These are phyloP conservation scores for Talaromyces piceae DNA, from an alignment of 2,329 filamentous ascomycete genomes.

Conservation along the genomic window DNA sequence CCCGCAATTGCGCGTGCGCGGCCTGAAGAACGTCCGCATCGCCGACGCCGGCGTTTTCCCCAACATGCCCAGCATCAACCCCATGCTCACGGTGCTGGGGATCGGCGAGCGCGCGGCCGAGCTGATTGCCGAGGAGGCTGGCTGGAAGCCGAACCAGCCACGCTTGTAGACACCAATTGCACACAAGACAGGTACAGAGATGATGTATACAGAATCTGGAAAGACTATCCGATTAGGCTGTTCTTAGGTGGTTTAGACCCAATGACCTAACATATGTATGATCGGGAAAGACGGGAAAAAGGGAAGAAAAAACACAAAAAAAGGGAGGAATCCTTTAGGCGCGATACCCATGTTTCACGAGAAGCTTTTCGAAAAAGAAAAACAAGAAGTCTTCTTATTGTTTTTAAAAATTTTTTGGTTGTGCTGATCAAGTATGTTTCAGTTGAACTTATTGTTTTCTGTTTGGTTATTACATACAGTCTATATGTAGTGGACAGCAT, in stretches of 20 bases:
- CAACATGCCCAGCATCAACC: conserved; percentile 78
- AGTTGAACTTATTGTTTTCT: too few relatives aligned
- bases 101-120: conserved; percentile 80
- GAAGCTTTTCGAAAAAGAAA: background rate
- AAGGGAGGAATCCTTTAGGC: too few relatives aligned
- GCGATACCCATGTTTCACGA: conserved; percentile 4
- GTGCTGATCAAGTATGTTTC: too few relatives aligned
- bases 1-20: conserved; percentile 61
- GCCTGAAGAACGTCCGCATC: conserved; percentile 66
- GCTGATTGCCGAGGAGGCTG: conserved; percentile 67
- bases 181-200: too few relatives aligned
- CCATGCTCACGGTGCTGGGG: conserved; percentile 80
- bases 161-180: conserved; percentile 48
- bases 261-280: background rate
- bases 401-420: background rate
- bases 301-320: background rate
- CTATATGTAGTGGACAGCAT: too few relatives aligned
- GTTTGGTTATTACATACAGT: too few relatives aligned
- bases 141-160: conserved; percentile 53
- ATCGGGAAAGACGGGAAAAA: background rate
- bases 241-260: background rate
- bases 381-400: background rate
- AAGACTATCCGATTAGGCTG: too few relatives aligned
- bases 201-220: background rate
- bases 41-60: conserved; percentile 86